These are phyloP conservation scores for Phytophthora europaea DNA, from an alignment of 352 stramenopile species.

Conservation along the genomic window DNA sequence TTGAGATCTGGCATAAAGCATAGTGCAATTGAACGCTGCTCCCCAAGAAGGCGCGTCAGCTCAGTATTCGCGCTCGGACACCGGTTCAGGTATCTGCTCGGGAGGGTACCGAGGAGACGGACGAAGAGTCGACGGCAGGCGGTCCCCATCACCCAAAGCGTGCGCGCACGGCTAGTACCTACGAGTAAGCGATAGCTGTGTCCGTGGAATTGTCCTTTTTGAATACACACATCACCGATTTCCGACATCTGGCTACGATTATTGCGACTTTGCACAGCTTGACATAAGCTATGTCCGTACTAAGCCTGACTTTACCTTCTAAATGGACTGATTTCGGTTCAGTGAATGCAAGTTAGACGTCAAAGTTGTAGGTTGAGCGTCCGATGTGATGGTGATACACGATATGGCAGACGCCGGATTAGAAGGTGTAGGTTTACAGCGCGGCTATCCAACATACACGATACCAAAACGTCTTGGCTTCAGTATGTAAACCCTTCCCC, in stretches of 20 bases:
- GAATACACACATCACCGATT: neutral
- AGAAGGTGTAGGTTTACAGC: too few relatives aligned
- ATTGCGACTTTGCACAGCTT: neutral
- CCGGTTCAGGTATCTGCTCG: neutral
- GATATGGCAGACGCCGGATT: too few relatives aligned
- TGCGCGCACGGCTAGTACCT: neutral
- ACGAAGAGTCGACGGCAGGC: slow-evolving; percentile 1
- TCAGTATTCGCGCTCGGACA: slow-evolving; percentile 10
- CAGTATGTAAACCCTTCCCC: neutral
- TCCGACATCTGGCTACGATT: neutral
- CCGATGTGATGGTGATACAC: too few relatives aligned
- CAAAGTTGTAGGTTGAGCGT: too few relatives aligned
- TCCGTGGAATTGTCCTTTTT: neutral
- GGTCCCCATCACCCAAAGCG: neutral
- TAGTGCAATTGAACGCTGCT: slow-evolving; percentile 11
- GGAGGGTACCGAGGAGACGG: neutral
- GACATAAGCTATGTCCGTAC: neutral
- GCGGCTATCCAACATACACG: neutral
- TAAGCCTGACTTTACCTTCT: neutral
- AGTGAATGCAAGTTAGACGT: neutral
- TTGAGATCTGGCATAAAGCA: slow-evolving; percentile 20
- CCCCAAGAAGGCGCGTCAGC: neutral
- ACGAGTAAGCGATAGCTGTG: slow-evolving; percentile 1
- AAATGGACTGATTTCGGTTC: neutral
- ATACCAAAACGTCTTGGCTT: neutral